Evolutionary conservation across 2,329 filamentous ascomycete genomes (phyloP), one percentile per base, ranked within the genome.

Genomic region (Botrytis pseudocinerea): DNA sequence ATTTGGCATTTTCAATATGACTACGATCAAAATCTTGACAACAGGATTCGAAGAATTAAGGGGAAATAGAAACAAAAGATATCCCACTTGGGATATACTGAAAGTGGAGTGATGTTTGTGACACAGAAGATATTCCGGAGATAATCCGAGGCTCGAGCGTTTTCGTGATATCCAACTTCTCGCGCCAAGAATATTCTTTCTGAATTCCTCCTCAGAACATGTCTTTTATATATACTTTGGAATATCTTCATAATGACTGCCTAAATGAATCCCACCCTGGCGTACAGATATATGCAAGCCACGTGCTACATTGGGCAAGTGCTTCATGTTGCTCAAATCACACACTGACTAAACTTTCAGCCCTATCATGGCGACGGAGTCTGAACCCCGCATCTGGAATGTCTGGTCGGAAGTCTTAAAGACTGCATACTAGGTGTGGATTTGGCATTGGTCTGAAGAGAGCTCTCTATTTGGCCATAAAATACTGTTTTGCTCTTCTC

Each of bases 1-100:
- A 57, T 82, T 82, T 65, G 80, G 75, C 79, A 80, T 81, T n/a
- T 40, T 70, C 12, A 40, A n/a, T 59, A 7, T 48, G 6, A 6
- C 10, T 25, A 10, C 22, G 14, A 25, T 5, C 18, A 6, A 9
- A 28, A 2, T 71, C 20, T 71, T 42, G 35, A 32, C 2, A 42
- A 65, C 16, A 12, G n/a, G 2, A 12, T n/a, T 69, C 25, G 0
- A 25, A 25, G 22, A n/a, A 22, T 38, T 28, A 16, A 20, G 22
- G 25, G 18, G 18, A n/a, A 7, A 5, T 28, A 22, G 38, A 16
- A 16, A 70, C 12, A n/a, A 38, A 38, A 70, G 69, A 70, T 65
- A 51, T 48, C 42, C 32, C 14, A 35, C 28, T 65, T 35, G 28
- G 22, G 28, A 65, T 32, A 46, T 44, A 48, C 25, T 12, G 35